Percentiles rank a stretch among this genome's conserved stretches.
These are phyloP conservation scores for Hirsutella thompsonii DNA, from an alignment of 2,329 filamentous ascomycete species.

Conservation along the genomic window DNA sequence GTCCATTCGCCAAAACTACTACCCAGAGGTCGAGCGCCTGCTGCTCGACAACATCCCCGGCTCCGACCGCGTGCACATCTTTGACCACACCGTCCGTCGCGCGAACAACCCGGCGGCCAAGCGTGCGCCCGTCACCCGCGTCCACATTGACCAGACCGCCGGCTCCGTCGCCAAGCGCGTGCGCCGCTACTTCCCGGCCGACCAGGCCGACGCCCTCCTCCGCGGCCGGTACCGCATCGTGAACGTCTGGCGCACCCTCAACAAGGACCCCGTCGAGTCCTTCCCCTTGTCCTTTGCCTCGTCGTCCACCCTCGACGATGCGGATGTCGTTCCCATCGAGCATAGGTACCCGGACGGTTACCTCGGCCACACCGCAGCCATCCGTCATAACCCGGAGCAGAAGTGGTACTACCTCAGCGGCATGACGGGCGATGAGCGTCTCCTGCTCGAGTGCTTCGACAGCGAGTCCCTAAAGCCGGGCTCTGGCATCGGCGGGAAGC, in stretches of 20 bases:
- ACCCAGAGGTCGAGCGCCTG: constrained; percentile 68
- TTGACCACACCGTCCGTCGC: constrained; percentile 82
- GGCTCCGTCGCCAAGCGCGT: constrained; percentile 55
- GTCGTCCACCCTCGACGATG: constrained; percentile 44
- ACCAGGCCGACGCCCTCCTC: constrained; percentile 55
- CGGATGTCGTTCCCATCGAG: constrained; percentile 59
- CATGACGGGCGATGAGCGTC: constrained; percentile 59
- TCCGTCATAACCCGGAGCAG: constrained; percentile 48
- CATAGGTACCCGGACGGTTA: constrained; percentile 55
- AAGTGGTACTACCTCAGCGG: constrained; percentile 72
- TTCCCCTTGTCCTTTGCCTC: constrained; percentile 58
- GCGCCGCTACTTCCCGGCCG: constrained; percentile 47
- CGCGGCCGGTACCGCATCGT: constrained; percentile 69
- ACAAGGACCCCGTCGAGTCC: constrained; percentile 46
- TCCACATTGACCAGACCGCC: constrained; percentile 76
- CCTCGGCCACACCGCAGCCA: constrained; percentile 60
- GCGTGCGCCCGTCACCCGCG: constrained; percentile 57
- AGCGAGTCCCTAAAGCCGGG: constrained; percentile 40
- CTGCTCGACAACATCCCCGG: constrained; percentile 56
- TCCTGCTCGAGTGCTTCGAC: constrained; percentile 71
- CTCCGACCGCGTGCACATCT: constrained; percentile 54
- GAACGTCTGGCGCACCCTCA: constrained; percentile 70
- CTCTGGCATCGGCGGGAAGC: constrained; percentile 37
- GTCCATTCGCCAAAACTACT: constrained; percentile 61
- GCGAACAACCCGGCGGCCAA: constrained; percentile 35